A percentile compares a stretch with the other conserved stretches of the same genome.
phyloP scores from a whole-genome alignment of 2,329 filamentous ascomycete genomes.

The Penicillium sp. region DNA sequence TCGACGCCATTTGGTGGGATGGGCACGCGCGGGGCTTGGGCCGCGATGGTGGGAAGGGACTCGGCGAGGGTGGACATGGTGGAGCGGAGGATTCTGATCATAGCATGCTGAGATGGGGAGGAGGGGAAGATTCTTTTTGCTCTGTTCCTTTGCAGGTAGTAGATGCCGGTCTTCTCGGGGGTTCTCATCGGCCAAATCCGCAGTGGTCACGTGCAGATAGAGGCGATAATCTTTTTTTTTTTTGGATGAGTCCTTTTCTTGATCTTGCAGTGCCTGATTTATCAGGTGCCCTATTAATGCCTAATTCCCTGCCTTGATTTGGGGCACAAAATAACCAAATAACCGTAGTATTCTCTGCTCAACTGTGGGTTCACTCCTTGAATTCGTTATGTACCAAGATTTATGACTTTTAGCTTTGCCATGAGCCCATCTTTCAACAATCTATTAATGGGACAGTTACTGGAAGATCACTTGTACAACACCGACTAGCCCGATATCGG shows the following conservation, averaged over 20 bases:
- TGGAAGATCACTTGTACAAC: too few species aligned
- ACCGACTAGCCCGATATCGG: constrained; percentile 18
- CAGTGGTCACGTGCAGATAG: constrained; percentile 28
- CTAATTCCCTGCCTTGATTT: neutral
- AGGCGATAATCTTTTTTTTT: constrained; percentile 17
- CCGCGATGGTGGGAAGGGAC: constrained; percentile 27
- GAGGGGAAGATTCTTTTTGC: constrained; percentile 4
- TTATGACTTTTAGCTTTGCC: too few species aligned
- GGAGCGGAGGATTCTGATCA: constrained; percentile 49
- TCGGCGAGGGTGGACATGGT: constrained; percentile 55
- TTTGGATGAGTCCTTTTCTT: neutral
- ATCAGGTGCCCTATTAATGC: neutral
- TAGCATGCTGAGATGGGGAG: constrained; percentile 34
- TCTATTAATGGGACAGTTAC: too few species aligned
- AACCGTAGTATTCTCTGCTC: too few species aligned
- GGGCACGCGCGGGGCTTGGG: constrained; percentile 66
- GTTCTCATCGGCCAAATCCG: constrained; percentile 12
- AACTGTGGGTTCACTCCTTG: too few species aligned
- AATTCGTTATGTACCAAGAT: too few species aligned
- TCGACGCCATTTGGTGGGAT: constrained; percentile 88
- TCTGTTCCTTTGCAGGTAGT: neutral
- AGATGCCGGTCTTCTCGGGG: constrained; percentile 9
- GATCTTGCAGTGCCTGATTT: neutral
- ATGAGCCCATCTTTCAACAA: too few species aligned
- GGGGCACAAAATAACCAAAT: neutral